A percentile compares a stretch with the other conserved stretches of the same genome.
Evolutionary conservation across 148 eudicot species (phyloP).

Genomic region (Rheum nobile): DNA sequence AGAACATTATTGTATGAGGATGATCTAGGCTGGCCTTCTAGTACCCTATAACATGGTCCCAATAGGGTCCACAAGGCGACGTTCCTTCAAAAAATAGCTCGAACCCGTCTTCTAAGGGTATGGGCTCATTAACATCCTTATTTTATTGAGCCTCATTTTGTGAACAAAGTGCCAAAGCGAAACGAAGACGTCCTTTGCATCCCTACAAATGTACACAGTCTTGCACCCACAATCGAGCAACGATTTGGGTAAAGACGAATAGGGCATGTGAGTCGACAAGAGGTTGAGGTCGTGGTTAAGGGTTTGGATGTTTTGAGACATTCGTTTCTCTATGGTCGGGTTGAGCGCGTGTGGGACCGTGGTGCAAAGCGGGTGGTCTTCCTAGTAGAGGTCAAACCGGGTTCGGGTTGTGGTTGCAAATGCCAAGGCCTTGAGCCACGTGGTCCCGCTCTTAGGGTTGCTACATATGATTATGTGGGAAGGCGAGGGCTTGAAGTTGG

Average conservation of each 20-base stretch:
- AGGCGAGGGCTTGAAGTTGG: background rate
- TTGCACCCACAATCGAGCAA: constrained; percentile 4
- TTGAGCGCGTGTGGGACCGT: constrained; percentile 7
- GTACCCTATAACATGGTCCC: constrained; percentile 24
- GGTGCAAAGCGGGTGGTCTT: background rate
- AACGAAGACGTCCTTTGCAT: constrained; percentile 13
- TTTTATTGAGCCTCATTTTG: background rate
- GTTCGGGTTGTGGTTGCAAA: background rate
- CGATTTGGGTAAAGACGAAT: constrained; percentile 7
- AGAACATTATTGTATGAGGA: constrained; percentile 14
- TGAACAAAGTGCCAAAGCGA: constrained; percentile 13
- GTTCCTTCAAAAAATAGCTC: constrained; percentile 21
- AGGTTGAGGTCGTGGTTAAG: background rate
- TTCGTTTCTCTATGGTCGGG: background rate
- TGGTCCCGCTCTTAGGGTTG: constrained; percentile 3
- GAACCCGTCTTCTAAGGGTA: constrained; percentile 13
- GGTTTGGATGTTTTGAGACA: background rate
- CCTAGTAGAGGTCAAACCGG: background rate
- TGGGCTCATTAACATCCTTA: background rate
- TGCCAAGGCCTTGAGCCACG: constrained; percentile 13
- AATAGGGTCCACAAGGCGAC: constrained; percentile 16
- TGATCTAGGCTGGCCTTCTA: constrained; percentile 16
- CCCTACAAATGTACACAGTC: constrained; percentile 11
- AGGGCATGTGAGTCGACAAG: constrained; percentile 8
- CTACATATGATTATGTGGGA: background rate